Base-by-base conservation (phyloP, 2,329 filamentous ascomycete genomes). In the Conoideocrella luteorostrata region DNA sequence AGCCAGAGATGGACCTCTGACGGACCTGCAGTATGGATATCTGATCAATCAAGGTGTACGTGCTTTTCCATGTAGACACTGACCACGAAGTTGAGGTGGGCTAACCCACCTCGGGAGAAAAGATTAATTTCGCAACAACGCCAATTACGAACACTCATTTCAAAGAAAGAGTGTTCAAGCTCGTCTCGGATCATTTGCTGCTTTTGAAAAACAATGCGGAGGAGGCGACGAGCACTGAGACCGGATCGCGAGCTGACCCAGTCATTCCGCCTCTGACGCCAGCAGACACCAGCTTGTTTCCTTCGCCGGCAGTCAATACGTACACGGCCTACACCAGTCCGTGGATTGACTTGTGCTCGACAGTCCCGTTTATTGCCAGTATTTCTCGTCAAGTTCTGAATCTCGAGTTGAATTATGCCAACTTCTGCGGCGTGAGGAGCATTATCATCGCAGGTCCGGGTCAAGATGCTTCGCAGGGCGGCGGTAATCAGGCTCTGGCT, bases 351-450 rank as follows among this genome's bases (percentile, higher is more conserved):
- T 69, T 97, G 11, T 84, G 83, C 55, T 95, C 90, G 3, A 68
- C 81, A 2, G 85, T 96, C 61, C 86, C 89, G 6, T 65, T 91
- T 49, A 82, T 97, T 50, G 82, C 88, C 7, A 87, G 86, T 61
- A 76, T 97, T 46, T 96, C 91, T 28, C 81, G 87, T 35, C 91
- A 96, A 66, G 86, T 95, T 6, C 72, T 98, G 50, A 89, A 89
- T 60, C 75, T 95, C 30, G 93, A 98, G 62, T 77, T 97, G 38
- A 86, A 88, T 39, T 98, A 96, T 66, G 93, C 94, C 50, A 90
- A 88, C 50, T 98, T 97, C 66, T 96, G 89, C 58, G 94, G 94
- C 28, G 77, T 93, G 38, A 81, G 82, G 44, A 94, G 86, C 63
- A 74, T 97, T 46, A 71, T 97, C 40, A 72, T 98, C 23, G 82